Evolutionary conservation across 768 basidiomycete species (phyloP).

Genomic region (Tulasnella sp.): DNA sequence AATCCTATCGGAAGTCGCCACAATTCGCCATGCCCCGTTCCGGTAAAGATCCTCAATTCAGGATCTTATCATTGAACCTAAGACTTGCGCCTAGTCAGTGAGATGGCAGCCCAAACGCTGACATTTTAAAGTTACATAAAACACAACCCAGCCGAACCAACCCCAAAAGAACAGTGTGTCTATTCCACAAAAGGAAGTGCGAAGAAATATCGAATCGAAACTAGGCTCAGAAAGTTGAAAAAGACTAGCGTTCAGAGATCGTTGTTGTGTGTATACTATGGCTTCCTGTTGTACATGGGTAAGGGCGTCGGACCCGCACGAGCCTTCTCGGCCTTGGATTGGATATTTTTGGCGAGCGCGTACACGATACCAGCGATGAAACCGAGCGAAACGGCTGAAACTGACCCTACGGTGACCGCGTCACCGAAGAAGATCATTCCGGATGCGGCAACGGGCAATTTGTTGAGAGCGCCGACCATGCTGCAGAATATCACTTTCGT

Average conservation of each 20-base stretch:
- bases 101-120: not conserved
- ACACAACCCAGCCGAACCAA: not conserved
- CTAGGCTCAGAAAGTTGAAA: not conserved
- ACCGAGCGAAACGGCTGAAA: conserved; percentile 76
- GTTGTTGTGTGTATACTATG: not conserved
- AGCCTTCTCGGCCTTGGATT: conserved; percentile 60
- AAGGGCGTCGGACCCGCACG: conserved; percentile 41
- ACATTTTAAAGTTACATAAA: not conserved
- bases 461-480: conserved; percentile 97
- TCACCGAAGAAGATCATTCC: conserved; percentile 98
- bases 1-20: no score
- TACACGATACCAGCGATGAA: conserved; percentile 90
- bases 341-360: conserved; percentile 89
- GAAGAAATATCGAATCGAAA: no score
- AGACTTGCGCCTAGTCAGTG: not conserved
- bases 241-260: not conserved
- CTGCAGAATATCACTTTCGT: conserved; percentile 28
- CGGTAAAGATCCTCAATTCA: no score
- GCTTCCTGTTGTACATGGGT: conserved; percentile 34
- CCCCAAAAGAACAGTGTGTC: not conserved
- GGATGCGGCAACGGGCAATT: conserved; percentile 96
- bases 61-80: not conserved
- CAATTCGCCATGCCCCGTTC: no score
- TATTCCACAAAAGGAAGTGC: not conserved
- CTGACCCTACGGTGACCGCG: conserved; percentile 72